phyloP scores from a whole-genome alignment of 2,329 filamentous ascomycete genomes.

The Penicillium vulpinum region DNA sequence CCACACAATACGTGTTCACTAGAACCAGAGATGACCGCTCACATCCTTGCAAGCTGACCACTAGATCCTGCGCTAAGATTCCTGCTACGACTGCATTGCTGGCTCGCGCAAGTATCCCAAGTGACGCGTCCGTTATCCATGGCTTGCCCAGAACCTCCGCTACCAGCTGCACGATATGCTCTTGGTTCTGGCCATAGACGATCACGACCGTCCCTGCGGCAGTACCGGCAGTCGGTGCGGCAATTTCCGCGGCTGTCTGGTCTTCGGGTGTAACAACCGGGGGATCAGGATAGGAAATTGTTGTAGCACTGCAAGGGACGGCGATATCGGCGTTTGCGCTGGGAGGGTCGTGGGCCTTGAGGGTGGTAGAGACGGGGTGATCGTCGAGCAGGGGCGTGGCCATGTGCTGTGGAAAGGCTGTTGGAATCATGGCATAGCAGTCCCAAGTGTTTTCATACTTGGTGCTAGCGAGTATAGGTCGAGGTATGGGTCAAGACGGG shows the following conservation, averaged over 20 bases:
- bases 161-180: conserved; percentile 71
- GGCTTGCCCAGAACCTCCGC: conserved; percentile 78
- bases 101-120: conserved; percentile 54
- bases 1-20: conserved; percentile 76
- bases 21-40: conserved; percentile 62
- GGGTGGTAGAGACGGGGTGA: conserved; percentile 18
- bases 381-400: conserved; percentile 34
- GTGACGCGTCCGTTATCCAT: conserved; percentile 61
- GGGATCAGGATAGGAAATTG: conserved; percentile 2
- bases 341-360: conserved; percentile 19
- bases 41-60: conserved; percentile 58
- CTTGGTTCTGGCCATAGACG: conserved; percentile 69
- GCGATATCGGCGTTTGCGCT: conserved; percentile 10
- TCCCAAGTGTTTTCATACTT: conserved; percentile 31
- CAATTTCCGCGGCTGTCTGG: neutral
- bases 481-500: neutral
- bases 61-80: conserved; percentile 59
- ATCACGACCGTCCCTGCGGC: conserved; percentile 54
- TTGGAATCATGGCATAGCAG: conserved; percentile 38
- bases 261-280: neutral
- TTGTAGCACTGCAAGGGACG: conserved; percentile 10
- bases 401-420: conserved; percentile 34
- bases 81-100: conserved; percentile 68
- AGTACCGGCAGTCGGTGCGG: neutral
- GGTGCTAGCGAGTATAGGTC: neutral